Percentiles rank a stretch among this genome's conserved stretches.
Conservation (phyloP, 306 rosid species). For the Dalbergia cultrata region DNA sequence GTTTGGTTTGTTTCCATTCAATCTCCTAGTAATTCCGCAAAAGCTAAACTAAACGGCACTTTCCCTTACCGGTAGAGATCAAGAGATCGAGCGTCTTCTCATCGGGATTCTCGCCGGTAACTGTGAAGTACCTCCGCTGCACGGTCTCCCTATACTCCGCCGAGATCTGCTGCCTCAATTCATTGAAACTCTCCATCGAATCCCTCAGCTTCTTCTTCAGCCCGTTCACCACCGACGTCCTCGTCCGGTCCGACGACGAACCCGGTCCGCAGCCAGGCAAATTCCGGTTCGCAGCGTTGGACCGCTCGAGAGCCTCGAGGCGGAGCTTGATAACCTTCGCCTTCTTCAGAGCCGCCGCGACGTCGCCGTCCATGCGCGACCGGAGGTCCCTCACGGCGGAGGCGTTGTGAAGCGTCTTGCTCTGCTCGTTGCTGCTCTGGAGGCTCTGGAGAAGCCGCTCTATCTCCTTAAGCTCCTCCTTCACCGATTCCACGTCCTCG, state of each 20-base stretch:
- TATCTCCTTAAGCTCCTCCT: conserved; percentile 84
- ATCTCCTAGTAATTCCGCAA: neutral
- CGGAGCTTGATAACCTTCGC: conserved; percentile 86
- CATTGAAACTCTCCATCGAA: conserved; percentile 82
- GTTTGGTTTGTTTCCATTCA: neutral
- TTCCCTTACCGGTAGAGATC: conserved; percentile 79
- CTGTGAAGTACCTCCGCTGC: conserved; percentile 89
- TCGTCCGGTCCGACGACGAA: conserved; percentile 87
- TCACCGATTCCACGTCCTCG: conserved; percentile 78
- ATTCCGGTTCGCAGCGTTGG: conserved; percentile 90
- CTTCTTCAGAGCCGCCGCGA: conserved; percentile 76
- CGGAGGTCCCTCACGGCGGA: conserved; percentile 80
- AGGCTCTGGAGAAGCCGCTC: conserved; percentile 60
- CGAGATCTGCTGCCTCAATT: conserved; percentile 69
- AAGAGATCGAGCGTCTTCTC: conserved; percentile 86
- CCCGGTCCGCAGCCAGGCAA: conserved; percentile 91
- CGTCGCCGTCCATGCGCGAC: conserved; percentile 89
- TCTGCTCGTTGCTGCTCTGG: conserved; percentile 69
- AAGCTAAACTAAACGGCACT: neutral
- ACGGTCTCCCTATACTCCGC: conserved; percentile 92
- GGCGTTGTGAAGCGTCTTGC: conserved; percentile 89
- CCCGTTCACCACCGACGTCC: conserved; percentile 88
- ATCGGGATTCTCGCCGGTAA: conserved; percentile 96
- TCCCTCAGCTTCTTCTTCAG: conserved; percentile 89
- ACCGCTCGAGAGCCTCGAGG: conserved; percentile 86